Evolutionary conservation across 2,329 filamentous ascomycete species (phyloP).

Genomic region (Penicillium sp.): DNA sequence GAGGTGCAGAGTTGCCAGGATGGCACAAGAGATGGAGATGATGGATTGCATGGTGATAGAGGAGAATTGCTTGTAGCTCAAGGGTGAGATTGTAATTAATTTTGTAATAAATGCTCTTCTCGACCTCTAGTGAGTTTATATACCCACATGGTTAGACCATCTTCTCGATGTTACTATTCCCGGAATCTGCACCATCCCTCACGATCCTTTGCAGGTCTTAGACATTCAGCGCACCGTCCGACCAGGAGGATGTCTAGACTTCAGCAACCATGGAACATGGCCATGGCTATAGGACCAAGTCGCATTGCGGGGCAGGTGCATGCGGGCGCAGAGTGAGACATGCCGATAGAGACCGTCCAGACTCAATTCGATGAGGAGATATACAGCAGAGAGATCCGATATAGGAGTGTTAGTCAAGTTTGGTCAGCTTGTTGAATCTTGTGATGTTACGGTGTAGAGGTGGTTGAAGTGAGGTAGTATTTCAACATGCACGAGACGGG

Average conservation of each 20-base stretch:
- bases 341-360: slow-evolving; percentile 2
- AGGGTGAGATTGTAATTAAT: neutral
- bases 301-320: slow-evolving; percentile 7
- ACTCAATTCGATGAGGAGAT: slow-evolving; percentile 1
- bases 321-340: slow-evolving; percentile 16
- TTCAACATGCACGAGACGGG: neutral
- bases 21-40: slow-evolving; percentile 14
- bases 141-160: slow-evolving; percentile 4
- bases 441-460: neutral
- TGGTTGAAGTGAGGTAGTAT: slow-evolving; percentile 13
- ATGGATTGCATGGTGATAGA: slow-evolving; percentile 23
- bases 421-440: neutral
- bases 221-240: slow-evolving; percentile 7
- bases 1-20: slow-evolving; percentile 22
- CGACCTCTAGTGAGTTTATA: slow-evolving; percentile 9
- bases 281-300: neutral
- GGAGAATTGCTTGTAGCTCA: neutral
- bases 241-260: slow-evolving; percentile 1
- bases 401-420: neutral
- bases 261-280: slow-evolving; percentile 1
- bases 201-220: slow-evolving; percentile 12
- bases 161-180: slow-evolving; percentile 8
- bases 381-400: neutral
- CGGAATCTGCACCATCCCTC: slow-evolving; percentile 1
- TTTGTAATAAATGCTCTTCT: slow-evolving; percentile 1